Conservation (phyloP, 257 asterid genomes). For the Schizonepeta tenuifolia region DNA sequence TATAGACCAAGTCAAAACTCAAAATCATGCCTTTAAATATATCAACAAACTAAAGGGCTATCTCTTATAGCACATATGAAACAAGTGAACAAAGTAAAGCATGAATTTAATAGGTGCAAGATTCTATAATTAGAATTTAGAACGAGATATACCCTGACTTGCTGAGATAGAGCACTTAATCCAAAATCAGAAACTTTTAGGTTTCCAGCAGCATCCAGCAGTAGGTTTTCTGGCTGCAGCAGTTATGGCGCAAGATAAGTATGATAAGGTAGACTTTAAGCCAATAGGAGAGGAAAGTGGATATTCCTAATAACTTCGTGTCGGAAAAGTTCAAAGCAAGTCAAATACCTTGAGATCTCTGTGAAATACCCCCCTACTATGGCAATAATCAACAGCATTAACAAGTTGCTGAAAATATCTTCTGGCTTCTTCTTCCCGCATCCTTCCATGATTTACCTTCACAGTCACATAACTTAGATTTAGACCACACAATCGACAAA, state of each 20-base stretch:
- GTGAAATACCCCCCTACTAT: slow-evolving; percentile 94
- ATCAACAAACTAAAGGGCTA: too few species aligned
- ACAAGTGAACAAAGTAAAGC: background rate
- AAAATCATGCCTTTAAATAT: too few species aligned
- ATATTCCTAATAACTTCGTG: background rate
- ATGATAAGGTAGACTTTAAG: background rate
- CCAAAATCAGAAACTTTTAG: slow-evolving; percentile 97
- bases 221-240: slow-evolving; percentile 87
- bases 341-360: slow-evolving; percentile 79
- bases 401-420: slow-evolving; percentile 90
- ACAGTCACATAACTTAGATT: slow-evolving; percentile 20
- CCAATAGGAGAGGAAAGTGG: background rate
- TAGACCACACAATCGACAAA: slow-evolving; percentile 28
- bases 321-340: background rate
- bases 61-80: background rate
- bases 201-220: slow-evolving; percentile 79
- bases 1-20: too few species aligned
- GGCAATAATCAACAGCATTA: slow-evolving; percentile 94
- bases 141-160: slow-evolving; percentile 71
- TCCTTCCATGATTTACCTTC: slow-evolving; percentile 89
- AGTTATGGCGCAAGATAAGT: slow-evolving; percentile 20
- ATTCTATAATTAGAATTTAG: background rate
- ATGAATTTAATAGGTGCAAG: background rate
- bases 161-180: slow-evolving; percentile 91
- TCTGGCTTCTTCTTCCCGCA: slow-evolving; percentile 87